Evolutionary conservation across 2,329 filamentous ascomycete species (phyloP).

Genomic region (Colletotrichum sublineola): DNA sequence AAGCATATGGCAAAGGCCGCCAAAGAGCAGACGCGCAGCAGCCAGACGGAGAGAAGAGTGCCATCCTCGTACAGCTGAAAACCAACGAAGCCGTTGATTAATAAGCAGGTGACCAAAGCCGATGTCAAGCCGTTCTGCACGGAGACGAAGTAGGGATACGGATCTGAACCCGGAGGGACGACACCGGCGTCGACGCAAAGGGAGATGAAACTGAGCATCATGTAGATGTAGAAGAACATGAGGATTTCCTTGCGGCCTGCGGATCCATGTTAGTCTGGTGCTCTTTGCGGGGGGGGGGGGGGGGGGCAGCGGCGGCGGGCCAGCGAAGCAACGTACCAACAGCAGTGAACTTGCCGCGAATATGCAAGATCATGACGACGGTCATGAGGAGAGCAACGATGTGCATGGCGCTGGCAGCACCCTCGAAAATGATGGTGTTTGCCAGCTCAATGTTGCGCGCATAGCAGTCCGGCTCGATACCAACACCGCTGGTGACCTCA

Average conservation of each 20-base stretch:
- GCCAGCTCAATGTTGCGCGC: constrained; percentile 94
- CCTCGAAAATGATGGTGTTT: constrained; percentile 98
- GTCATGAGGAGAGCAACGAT: constrained; percentile 93
- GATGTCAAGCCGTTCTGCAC: constrained; percentile 88
- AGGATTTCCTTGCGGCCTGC: constrained; percentile 77
- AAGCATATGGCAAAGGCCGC: constrained; percentile 89
- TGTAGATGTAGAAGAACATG: constrained; percentile 97
- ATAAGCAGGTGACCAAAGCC: constrained; percentile 86
- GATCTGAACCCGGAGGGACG: constrained; percentile 81
- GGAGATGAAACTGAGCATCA: constrained; percentile 88
- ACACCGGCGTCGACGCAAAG: constrained; percentile 94
- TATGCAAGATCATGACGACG: constrained; percentile 96
- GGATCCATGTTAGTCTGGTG: neutral
- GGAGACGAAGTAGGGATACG: constrained; percentile 93
- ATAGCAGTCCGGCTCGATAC: constrained; percentile 92
- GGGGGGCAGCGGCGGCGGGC: neutral
- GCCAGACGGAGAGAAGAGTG: constrained; percentile 92
- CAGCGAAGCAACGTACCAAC: constrained; percentile 75
- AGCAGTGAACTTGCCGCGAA: constrained; percentile 97
- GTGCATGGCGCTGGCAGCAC: constrained; percentile 90
- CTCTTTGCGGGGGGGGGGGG: neutral
- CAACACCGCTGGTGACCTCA: constrained; percentile 74
- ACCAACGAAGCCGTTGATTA: constrained; percentile 98
- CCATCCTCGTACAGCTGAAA: constrained; percentile 99
- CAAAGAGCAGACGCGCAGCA: constrained; percentile 82